Conservation (phyloP, 129 eudicot genomes). For the Flaveria ramosissima region DNA sequence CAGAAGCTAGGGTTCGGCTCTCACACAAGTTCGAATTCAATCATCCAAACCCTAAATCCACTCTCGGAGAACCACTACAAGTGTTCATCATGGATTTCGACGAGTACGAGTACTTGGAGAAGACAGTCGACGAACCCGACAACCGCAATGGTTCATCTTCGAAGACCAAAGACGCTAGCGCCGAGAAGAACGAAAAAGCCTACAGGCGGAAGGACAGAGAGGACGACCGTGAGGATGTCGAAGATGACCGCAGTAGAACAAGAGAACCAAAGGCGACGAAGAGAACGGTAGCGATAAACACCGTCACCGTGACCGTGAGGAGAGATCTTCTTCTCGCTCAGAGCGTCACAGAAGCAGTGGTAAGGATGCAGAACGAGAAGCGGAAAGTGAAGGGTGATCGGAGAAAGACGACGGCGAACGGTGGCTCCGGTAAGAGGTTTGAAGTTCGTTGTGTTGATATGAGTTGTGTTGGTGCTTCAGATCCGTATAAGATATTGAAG, state of each 20-base stretch:
- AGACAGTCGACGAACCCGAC: constrained; percentile 63
- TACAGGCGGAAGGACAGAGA: constrained; percentile 47
- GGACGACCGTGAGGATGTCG: constrained; percentile 39
- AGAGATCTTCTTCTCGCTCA: constrained; percentile 43
- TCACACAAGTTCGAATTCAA: constrained; percentile 3
- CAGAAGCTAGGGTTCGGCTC: constrained; percentile 4
- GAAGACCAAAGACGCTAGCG: constrained; percentile 44
- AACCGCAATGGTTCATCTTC: constrained; percentile 42
- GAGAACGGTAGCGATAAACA: constrained; percentile 41
- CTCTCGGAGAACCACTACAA: neutral
- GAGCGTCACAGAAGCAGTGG: constrained; percentile 39
- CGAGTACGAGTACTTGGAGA: constrained; percentile 93
- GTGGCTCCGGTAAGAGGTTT: too few relatives aligned
- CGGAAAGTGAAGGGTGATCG: constrained; percentile 35
- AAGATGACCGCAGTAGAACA: constrained; percentile 45
- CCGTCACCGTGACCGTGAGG: constrained; percentile 35
- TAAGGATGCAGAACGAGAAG: constrained; percentile 38
- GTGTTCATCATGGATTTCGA: constrained; percentile 68
- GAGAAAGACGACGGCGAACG: too few relatives aligned
- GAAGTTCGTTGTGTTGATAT: too few relatives aligned
- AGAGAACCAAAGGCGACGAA: constrained; percentile 48
- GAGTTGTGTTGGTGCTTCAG: too few relatives aligned
- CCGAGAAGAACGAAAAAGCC: constrained; percentile 54
- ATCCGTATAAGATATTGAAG: too few relatives aligned
- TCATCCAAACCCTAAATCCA: neutral